Evolutionary conservation across 2,329 filamentous ascomycete genomes (phyloP), one percentile per base, ranked within the genome.

Genomic region (Nemania bipapillata): DNA sequence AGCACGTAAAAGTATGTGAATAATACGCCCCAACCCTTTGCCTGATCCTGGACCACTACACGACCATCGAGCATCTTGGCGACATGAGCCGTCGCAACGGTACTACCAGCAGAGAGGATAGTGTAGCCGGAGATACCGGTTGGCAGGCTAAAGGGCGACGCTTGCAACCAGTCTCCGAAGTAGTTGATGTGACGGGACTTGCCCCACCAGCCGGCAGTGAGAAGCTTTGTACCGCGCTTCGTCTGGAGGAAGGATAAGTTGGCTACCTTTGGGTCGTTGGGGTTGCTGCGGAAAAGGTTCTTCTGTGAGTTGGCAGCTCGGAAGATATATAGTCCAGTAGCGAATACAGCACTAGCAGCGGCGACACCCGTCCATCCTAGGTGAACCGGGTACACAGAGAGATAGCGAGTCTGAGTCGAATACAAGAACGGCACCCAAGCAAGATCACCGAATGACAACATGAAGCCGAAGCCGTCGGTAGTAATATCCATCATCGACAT

Each of bases 401-500:
- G 89, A 79, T 98, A 98, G 30, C 92, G 90, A 6, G 91, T 89
- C 81, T 97, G 94, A 30, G 93, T 85, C 26, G 89, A 92, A 85
- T 97, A 98, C 65, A 93, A 86, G 79, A 97, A 97, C 0, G 95
- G 95, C 2, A 97, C 87, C 95, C 95, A 98, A 69, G 91, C 92
- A 6, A 97, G 85, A 76, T 98, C 95, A 64, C 94, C 95, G 78
- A 97, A 97, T 2, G 92, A 86, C 45, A 98, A 86, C 95, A 98
- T 98, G 83, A 93, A 94, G 64, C 95, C 95, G 74, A 98, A 97
- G 4, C 95, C 95, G 75, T 98, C 95, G 42, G 90, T 92, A 56
- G 91, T 97, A 73, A 97, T 91, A 78, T 98, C 95, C 83, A 98
- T 97, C 54, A 94, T 97, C 1, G 94, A 97, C 73, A 97, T 83